A percentile compares a stretch with the other conserved stretches of the same genome.
These are phyloP conservation scores for Boechera stricta DNA, from an alignment of 345 rosid genomes.

Conservation along the genomic window DNA sequence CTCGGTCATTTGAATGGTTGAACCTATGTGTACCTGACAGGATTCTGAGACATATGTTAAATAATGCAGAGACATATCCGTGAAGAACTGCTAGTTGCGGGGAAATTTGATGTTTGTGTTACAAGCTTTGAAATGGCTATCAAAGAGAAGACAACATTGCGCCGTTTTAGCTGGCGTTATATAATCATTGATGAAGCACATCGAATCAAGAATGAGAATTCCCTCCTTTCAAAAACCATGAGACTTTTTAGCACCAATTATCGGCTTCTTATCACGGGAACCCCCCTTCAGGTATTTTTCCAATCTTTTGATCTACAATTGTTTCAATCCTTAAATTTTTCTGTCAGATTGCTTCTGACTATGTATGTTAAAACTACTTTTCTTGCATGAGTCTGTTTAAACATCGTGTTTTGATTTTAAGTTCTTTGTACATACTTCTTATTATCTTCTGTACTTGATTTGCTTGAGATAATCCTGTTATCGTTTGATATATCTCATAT, in stretches of 20 bases:
- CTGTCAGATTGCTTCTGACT: not conserved
- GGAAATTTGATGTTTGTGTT: slow-evolving; percentile 92
- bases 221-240: slow-evolving; percentile 96
- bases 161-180: slow-evolving; percentile 94
- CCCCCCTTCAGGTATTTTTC: slow-evolving; percentile 92
- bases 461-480: slow-evolving; percentile 1
- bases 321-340: not conserved
- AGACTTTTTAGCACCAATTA: slow-evolving; percentile 86
- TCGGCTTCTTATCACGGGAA: slow-evolving; percentile 94
- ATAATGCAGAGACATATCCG: slow-evolving; percentile 74
- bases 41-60: slow-evolving; percentile 16
- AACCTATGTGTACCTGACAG: not conserved
- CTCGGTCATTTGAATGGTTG: not conserved
- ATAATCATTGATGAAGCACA: slow-evolving; percentile 98
- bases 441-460: not conserved
- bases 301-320: slow-evolving; percentile 6
- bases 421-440: slow-evolving; percentile 19
- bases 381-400: slow-evolving; percentile 29
- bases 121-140: slow-evolving; percentile 99
- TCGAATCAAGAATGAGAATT: slow-evolving; percentile 94
- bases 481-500: slow-evolving; percentile 12
- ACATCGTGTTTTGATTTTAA: not conserved
- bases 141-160: slow-evolving; percentile 79
- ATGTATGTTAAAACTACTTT: not conserved
- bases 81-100: slow-evolving; percentile 82